These are phyloP conservation scores for Mallotus repandus DNA, from an alignment of 441 rosid species.

Conservation along the genomic window DNA sequence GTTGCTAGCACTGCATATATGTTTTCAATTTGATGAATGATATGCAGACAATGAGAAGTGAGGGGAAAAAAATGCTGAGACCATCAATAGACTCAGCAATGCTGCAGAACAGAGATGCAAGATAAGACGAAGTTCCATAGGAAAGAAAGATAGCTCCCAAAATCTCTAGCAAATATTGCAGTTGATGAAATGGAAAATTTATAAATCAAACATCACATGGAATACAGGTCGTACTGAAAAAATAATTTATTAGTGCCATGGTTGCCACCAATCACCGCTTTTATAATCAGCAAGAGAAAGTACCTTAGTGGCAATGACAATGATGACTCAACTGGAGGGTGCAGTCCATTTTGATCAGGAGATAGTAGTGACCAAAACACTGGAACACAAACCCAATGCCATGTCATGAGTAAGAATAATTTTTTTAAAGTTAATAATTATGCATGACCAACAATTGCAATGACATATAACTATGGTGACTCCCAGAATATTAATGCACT, in stretches of 20 bases:
- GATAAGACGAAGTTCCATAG: not conserved
- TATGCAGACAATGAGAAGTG: not conserved
- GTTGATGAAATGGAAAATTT: not conserved
- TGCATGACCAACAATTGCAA: not conserved
- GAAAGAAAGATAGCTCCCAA: not conserved
- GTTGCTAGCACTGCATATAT: not conserved
- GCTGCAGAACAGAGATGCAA: not conserved
- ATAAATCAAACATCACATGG: not conserved
- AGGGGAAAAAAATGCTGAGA: not conserved
- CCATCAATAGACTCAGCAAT: not conserved
- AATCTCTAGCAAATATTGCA: not conserved
- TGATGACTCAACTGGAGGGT: conserved; percentile 63
- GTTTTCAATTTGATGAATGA: not conserved
- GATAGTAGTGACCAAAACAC: conserved; percentile 84
- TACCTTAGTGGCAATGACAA: conserved; percentile 82
- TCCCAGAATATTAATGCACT: not conserved
- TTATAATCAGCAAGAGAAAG: conserved; percentile 14
- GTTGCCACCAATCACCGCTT: not conserved
- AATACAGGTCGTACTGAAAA: not conserved
- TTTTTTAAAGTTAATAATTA: not conserved
- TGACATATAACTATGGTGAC: not conserved
- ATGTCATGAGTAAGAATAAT: conserved; percentile 12
- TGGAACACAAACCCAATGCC: conserved; percentile 32
- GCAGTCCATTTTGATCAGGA: conserved; percentile 52
- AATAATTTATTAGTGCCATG: not conserved